Base-by-base conservation (phyloP, 106 monocot species). In the Triglochin maritima region DNA sequence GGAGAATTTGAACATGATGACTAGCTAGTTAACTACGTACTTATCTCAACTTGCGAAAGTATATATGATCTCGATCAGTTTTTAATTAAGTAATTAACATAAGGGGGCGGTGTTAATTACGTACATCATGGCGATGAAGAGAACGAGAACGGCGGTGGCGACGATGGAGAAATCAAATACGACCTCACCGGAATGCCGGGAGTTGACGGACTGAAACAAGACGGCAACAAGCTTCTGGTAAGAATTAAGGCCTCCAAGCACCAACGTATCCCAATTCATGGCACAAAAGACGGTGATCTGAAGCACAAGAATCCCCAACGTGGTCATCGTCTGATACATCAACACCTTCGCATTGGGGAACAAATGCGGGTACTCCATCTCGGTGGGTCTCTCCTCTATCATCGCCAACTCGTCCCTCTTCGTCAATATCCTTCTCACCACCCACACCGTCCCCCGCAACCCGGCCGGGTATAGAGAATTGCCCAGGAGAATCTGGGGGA, bases 101-200 rank as follows among this genome's bases (percentile, higher is more conserved):
- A n/a, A n/a, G n/a, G n/a, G n/a, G n/a, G n/a, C n/a, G n/a, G n/a
- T n/a, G n/a, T n/a, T n/a, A n/a, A n/a, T 29, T 29, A 41, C 81
- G 71, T 44, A 90, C 90, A 90, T 90, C 86, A 86, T 86, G 12
- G 81, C 66, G 4, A 84, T 60, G 50, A 46, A 84, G 2, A 90
- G 71, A 10, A 80, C 83, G 70, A 90, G 48, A 16, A 82, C 52
- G 13, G 90, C 84, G 0, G 81, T 13, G 47, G 90, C 64, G 9
- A 87, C 17, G 3, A 57, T 56, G 17, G 86, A 82, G 60, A 86
- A 50, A 48, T 90, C 90, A 4, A 87, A 63, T 2, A 84, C 59
- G 2, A 70, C 66, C 50, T 90, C 84, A 6, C 90, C 90, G 17
- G 84, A 46, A 47, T 90, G 84, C 47, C 90, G 17, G 0, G 86